Evolutionary conservation across 2,329 filamentous ascomycete genomes (phyloP), one percentile per base, ranked within the genome.

Genomic region (Plenodomus biglobosus): DNA sequence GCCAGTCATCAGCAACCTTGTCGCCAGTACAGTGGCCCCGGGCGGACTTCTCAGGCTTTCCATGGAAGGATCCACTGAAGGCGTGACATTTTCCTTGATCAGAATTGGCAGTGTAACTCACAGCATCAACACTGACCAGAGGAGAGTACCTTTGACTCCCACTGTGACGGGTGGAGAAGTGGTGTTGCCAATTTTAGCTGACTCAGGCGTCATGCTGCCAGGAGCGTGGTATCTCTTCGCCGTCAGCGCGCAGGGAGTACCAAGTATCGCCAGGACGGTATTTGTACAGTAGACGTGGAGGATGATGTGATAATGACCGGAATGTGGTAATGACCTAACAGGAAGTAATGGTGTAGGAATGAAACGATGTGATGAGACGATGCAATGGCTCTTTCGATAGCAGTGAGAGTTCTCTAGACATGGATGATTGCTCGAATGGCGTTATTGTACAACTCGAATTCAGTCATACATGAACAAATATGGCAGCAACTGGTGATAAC

Each of bases 41-140:
- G 60, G 60, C 1, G 50, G 52, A n/a, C 48, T 50, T 21, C 36
- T 61, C 1, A 48, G 38, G 19, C 42, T 59, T 30, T 52, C 46
- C 8, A 50, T 58, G 39, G 16, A 51, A 36, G 53, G 44, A 8
- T 30, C 44, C 13, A 50, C 52, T n/a, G 19, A 52, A 1, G 50
- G 43, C 18, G 47, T 55, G 6, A 44, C 22, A 5, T 55, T 58
- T 8, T 52, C 50, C 6, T 43, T 62, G 38, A 50, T 60, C 13
- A 43, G 61, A 4, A 62, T 64, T 17, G 59, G 59, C 17, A 58
- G 48, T 36, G 58, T 59, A 1, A 64, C 59, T 18, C 61, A 64
- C 34, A 60, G 39, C 11, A 48, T 60, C 20, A 64, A 64, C 24
- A 59, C 32, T 8, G 58, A 62, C 21, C 61, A 64, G 24, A 49